Evolutionary conservation across 2,329 filamentous ascomycete genomes (phyloP).

Genomic region (Phoma sp.): DNA sequence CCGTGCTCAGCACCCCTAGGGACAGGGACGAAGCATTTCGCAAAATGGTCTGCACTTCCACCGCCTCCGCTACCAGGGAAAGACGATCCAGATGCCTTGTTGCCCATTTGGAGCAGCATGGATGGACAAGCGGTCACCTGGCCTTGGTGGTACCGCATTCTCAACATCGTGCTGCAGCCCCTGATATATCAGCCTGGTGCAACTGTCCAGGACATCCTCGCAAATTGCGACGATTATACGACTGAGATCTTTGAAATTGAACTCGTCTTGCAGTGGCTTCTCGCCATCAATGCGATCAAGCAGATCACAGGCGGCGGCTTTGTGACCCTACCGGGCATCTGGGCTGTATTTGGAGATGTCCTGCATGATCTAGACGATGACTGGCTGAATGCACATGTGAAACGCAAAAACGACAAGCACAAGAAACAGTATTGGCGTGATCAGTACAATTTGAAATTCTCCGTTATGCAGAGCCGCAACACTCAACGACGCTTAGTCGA

Average conservation of each 20-base stretch:
- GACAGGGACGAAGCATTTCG: slow-evolving; percentile 25
- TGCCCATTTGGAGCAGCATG: slow-evolving; percentile 77
- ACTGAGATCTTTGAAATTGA: slow-evolving; percentile 43
- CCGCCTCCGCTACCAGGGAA: slow-evolving; percentile 38
- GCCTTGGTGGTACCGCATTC: slow-evolving; percentile 68
- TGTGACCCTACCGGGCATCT: slow-evolving; percentile 29
- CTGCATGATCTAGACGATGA: slow-evolving; percentile 36
- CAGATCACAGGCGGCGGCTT: slow-evolving; percentile 30
- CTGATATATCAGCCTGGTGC: slow-evolving; percentile 68
- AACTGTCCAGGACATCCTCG: slow-evolving; percentile 59
- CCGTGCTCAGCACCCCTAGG: slow-evolving; percentile 36
- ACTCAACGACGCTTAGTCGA: background rate
- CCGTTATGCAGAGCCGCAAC: slow-evolving; percentile 14
- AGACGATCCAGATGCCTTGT: slow-evolving; percentile 50
- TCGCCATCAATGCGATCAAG: slow-evolving; percentile 30
- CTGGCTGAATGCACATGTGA: slow-evolving; percentile 40
- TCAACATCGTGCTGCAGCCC: slow-evolving; percentile 67
- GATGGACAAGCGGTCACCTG: slow-evolving; percentile 62
- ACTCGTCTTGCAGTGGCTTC: slow-evolving; percentile 41
- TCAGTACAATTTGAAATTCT: slow-evolving; percentile 28
- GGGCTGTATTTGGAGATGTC: slow-evolving; percentile 43
- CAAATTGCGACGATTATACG: slow-evolving; percentile 37
- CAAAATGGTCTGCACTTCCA: slow-evolving; percentile 28
- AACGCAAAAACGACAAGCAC: slow-evolving; percentile 28
- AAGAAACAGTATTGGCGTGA: slow-evolving; percentile 32